Evolutionary conservation across 495 filamentous ascomycete genomes (phyloP), one percentile per base, ranked within the genome.

Genomic region (Aspergillus kassunensis): DNA sequence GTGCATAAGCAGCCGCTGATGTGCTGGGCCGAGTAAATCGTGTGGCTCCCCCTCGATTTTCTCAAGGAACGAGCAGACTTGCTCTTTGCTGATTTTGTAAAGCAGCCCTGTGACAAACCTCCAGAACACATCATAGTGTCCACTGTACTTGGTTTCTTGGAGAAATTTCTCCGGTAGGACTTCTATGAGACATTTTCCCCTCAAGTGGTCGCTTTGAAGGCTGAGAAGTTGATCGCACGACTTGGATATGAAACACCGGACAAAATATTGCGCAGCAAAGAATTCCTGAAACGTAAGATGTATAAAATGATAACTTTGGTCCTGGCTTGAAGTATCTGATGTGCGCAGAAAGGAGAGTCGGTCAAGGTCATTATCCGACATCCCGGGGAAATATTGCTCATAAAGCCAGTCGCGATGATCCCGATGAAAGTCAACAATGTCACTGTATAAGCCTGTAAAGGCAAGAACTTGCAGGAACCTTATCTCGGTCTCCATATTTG

Each of bases 81-180:
- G 15, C 11, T 48, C 35, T 15, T 44, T 39, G 23, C n/a, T n/a
- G n/a, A n/a, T n/a, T n/a, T 46, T 48, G 15, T 60, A 40, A 54
- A 76, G 61, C 24, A 74, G 59, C 34, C 73, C 73, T 19, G 67
- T 53, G 34, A 71, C 69, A 61, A 76, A 76, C 27, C 71, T 66
- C 71, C 71, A 76, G 19, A 73, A 54, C 19, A 74, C 56, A 60
- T 71, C 66, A 60, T 71, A 74, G 40, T 64, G 67, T 16, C 49
- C 35, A 30, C 42, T 63, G 51, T 74, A 76, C 62, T 76, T 76
- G 33, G 71, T 29, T 39, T 58, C 24, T 35, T 48, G 54, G 46
- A 75, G 57, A 58, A 70, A 73, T 15, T 53, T 44, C 35, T 34
- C 46, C 40, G 50, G 42, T 47, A 42, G 23, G 16, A 52, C 8